Percentiles rank a stretch among this genome's conserved stretches.
phyloP scores from a whole-genome alignment of 768 basidiomycete species.

The Sarcodon aspratus region DNA sequence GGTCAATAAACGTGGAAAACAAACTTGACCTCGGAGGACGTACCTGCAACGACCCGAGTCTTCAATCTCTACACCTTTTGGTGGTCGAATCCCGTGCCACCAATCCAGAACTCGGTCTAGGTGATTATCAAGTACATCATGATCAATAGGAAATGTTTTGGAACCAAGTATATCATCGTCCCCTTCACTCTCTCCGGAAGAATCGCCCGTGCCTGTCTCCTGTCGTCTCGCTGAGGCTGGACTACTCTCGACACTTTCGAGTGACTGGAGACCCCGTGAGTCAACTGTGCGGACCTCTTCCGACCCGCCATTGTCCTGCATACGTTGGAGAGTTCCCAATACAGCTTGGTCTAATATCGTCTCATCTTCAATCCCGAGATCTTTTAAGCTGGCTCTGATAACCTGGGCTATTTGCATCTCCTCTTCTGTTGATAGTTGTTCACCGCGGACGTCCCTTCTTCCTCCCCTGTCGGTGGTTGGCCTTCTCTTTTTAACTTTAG shows the following conservation, averaged over 20 bases:
- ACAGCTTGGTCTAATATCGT: conserved; percentile 11
- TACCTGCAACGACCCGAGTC: conserved; percentile 58
- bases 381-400: conserved; percentile 33
- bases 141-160: conserved; percentile 46
- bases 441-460: conserved; percentile 5
- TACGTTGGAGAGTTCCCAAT: conserved; percentile 10
- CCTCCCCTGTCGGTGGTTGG: conserved; percentile 1
- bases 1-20: background rate
- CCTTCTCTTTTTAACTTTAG: conserved; percentile 4
- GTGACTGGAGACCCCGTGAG: conserved; percentile 9
- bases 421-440: conserved; percentile 22
- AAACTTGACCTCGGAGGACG: conserved; percentile 15
- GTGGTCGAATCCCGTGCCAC: conserved; percentile 64
- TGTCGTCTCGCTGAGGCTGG: background rate
- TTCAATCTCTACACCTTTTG: conserved; percentile 56
- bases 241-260: conserved; percentile 6
- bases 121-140: conserved; percentile 37
- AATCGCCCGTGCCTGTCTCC: background rate
- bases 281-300: background rate
- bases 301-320: background rate
- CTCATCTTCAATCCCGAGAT: conserved; percentile 7
- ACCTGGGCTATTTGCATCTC: conserved; percentile 32
- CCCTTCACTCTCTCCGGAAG: background rate
- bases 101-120: conserved; percentile 48
- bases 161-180: conserved; percentile 48